Evolutionary conservation across 2,329 filamentous ascomycete genomes (phyloP), one percentile per base, ranked within the genome.

Genomic region (Xylaria sp.): DNA sequence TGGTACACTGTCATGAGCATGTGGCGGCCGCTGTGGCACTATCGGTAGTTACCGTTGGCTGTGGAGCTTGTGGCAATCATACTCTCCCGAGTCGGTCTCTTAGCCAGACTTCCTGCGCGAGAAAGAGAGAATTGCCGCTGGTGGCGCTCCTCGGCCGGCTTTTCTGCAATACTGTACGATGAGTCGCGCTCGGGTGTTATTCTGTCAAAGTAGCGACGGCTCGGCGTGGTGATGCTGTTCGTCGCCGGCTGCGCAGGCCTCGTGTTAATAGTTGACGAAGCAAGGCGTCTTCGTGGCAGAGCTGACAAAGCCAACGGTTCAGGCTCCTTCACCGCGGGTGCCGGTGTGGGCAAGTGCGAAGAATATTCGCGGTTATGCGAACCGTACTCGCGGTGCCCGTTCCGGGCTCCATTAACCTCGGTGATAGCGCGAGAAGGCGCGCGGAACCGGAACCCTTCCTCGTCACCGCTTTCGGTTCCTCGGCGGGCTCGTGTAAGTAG

Each of bases 391-490:
- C 77, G 74, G 2, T 69, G 67, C 49, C 58, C 64, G 52, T 63
- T 64, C 57, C 62, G 72, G 56, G 59, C 70, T 64, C 59, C 65
- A 22, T 74, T 77, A 48, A 79, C 75, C 54, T 88, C 85, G 0
- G 83, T 86, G 34, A 75, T 71, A 3, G 83, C 83, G 20, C 85
- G 76, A 3, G 84, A 86, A 1, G 83, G 82, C 2, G 79, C 76
- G n/a, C 81, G 78, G 58, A 81, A 77, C 26, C 76, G 73, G n/a
- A 66, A 56, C 18, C 80, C 78, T 1, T 82, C 78, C 9, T 80
- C 78, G 1, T 82, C 75, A 26, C 78, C 75, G 13, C 76, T 76
- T 24, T 76, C 67, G 34, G 78, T 78, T 11, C 72, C 73, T 37
- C 79, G 74, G 20, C 80, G 75, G 39, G 70, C 71, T 45, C 80